Evolutionary conservation across 2,329 filamentous ascomycete genomes (phyloP).

Genomic region (Chaetomium globosum): DNA sequence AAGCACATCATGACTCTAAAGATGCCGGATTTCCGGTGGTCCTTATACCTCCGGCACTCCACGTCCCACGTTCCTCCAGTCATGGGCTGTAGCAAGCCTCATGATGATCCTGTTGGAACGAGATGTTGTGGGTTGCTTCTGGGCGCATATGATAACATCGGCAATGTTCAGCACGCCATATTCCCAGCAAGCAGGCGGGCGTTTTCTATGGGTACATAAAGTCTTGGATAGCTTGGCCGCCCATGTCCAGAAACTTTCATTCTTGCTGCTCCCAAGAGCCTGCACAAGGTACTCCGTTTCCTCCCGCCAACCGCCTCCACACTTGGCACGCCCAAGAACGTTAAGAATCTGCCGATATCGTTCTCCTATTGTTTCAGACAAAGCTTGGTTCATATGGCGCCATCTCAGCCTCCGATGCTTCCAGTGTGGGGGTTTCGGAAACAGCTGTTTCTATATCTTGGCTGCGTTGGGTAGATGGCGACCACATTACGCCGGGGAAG

Average conservation of each 20-base stretch:
- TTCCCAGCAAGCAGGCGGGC: background rate
- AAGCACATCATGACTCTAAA: background rate
- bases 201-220: background rate
- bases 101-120: background rate
- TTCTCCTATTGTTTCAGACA: background rate
- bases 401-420: background rate
- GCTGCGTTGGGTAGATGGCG: background rate
- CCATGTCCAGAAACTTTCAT: background rate
- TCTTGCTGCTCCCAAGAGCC: background rate
- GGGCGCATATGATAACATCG: conserved; percentile 15
- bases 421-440: background rate
- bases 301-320: background rate
- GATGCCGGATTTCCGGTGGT: background rate
- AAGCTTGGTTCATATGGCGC: conserved; percentile 15
- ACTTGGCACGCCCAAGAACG: background rate
- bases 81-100: background rate
- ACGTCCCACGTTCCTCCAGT: background rate
- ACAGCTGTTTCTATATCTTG: background rate
- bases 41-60: background rate
- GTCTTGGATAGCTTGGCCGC: conserved; percentile 4
- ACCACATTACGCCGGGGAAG: too few species aligned
- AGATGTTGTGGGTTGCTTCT: conserved; percentile 8
- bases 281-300: background rate
- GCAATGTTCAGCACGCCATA: conserved; percentile 17
- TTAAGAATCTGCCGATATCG: background rate